Conservation (phyloP, 1,139 yeast species). For the Pneumocystis jirovecii region DNA sequence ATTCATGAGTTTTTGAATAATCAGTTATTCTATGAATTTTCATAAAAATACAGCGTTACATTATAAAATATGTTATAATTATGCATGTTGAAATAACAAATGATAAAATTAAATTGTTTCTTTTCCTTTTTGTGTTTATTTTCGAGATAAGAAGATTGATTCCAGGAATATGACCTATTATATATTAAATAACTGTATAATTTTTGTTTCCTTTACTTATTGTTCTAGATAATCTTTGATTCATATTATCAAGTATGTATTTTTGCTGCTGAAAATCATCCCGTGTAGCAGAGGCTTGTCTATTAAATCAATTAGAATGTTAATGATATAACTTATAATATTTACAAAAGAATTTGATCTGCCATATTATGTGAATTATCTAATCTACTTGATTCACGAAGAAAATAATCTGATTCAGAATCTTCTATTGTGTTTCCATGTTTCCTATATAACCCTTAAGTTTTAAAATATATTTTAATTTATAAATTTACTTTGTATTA, state of each 20-base stretch:
- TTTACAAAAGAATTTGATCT: slow-evolving; percentile 47
- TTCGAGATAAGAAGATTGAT: slow-evolving; percentile 58
- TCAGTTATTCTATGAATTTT: background rate
- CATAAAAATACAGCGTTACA: slow-evolving; percentile 17
- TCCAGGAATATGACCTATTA: slow-evolving; percentile 48
- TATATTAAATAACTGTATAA: background rate
- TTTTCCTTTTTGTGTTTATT: slow-evolving; percentile 74
- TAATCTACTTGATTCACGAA: slow-evolving; percentile 61
- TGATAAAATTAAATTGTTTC: slow-evolving; percentile 79
- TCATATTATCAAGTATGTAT: slow-evolving; percentile 46
- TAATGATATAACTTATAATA: background rate
- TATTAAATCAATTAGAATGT: background rate
- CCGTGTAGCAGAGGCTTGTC: slow-evolving; percentile 77
- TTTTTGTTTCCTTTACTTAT: slow-evolving; percentile 27
- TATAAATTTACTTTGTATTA: slow-evolving; percentile 39
- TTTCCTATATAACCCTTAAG: slow-evolving; percentile 12
- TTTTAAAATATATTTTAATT: slow-evolving; percentile 8
- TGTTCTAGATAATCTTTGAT: slow-evolving; percentile 44
- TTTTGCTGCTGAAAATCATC: slow-evolving; percentile 71
- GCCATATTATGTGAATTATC: slow-evolving; percentile 62
- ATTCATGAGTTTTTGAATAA: background rate
- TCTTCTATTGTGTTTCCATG: slow-evolving; percentile 12
- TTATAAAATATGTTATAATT: slow-evolving; percentile 45
- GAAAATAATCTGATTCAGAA: slow-evolving; percentile 49
- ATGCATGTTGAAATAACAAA: slow-evolving; percentile 59